Base-by-base conservation (phyloP, 805 yeast species). In the Wickerhamomyces pijperi region DNA sequence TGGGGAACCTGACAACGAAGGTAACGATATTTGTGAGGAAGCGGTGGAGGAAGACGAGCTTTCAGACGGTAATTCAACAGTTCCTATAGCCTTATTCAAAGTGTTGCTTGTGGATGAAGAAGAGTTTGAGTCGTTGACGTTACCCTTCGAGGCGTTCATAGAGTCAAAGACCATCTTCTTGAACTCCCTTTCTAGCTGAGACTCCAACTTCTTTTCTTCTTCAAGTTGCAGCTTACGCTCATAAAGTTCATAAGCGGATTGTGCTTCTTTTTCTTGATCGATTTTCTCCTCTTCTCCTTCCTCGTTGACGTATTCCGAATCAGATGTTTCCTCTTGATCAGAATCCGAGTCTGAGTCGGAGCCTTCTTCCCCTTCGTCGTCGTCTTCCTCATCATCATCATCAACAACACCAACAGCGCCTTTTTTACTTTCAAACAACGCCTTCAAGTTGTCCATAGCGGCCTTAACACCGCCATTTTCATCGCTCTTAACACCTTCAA, bases 111-210 rank as follows among this genome's bases (percentile, higher is more conserved):
- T 28, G 14, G n/a, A 14, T 5, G 16, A 14, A 28, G 56, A 54
- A 5, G 47, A 28, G 4, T 46, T 48, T 15, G 44, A 19, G 1
- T 20, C 28, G 2, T 44, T 14, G 25, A 38, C 46, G 18, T 33
- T 41, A 21, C 35, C 32, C 20, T 37, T 49, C 16, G 51, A 47
- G 1, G 56, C 41, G 19, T 64, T 70, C 42, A 73, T 58, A 9
- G 82, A 66, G 17, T 74, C 78, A n/a, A 59, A 49, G 43, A 78
- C 61, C 50, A 80, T 55, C 38, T 56, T 61, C 41, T 70, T 70
- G 43, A 75, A 72, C 47, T 79, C 82, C 37, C 59, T 65, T 31
- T 78, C 85, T 36, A 82, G 45, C 28, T 69, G 74, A 3, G 67
- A 72, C 25, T 65, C 70, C 20, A 74, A 65, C 43, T 65, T 65